Evolutionary conservation across 768 basidiomycete species (phyloP).

Genomic region (Sarcodon sp.): DNA sequence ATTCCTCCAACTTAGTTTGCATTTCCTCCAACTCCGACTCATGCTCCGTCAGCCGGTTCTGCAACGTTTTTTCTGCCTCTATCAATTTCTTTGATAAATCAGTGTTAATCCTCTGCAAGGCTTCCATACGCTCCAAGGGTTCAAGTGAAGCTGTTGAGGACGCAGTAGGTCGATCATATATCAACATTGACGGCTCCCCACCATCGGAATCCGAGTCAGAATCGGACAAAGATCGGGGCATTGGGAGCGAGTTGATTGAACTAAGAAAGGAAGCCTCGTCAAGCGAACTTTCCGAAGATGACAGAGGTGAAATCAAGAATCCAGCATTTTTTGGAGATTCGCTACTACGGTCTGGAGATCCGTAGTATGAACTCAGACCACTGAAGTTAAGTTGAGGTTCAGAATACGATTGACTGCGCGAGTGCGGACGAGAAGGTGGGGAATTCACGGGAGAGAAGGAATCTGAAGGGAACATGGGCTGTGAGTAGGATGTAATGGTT

Average conservation of each 20-base stretch:
- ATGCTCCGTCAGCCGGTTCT: conserved; percentile 58
- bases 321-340: conserved; percentile 6
- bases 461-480: too few species aligned
- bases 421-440: conserved; percentile 46
- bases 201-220: conserved; percentile 35
- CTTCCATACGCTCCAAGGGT: conserved; percentile 60
- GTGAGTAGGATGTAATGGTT: conserved; percentile 5
- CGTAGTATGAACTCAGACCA: conserved; percentile 27
- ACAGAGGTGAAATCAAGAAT: conserved; percentile 22
- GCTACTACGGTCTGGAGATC: conserved; percentile 19
- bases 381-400: conserved; percentile 27
- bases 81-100: conserved; percentile 66
- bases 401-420: conserved; percentile 44
- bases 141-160: conserved; percentile 62
- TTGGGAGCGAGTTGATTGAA: conserved; percentile 39
- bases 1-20: conserved; percentile 66
- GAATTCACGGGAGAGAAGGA: conserved; percentile 15
- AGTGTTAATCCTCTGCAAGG: conserved; percentile 55
- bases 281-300: conserved; percentile 19
- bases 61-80: conserved; percentile 60
- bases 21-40: conserved; percentile 78
- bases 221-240: conserved; percentile 31
- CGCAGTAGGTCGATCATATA: conserved; percentile 43
- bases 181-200: conserved; percentile 42
- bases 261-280: conserved; percentile 27